Conservation (phyloP, 345 rosid genomes). For the Syzygium oleosum region DNA sequence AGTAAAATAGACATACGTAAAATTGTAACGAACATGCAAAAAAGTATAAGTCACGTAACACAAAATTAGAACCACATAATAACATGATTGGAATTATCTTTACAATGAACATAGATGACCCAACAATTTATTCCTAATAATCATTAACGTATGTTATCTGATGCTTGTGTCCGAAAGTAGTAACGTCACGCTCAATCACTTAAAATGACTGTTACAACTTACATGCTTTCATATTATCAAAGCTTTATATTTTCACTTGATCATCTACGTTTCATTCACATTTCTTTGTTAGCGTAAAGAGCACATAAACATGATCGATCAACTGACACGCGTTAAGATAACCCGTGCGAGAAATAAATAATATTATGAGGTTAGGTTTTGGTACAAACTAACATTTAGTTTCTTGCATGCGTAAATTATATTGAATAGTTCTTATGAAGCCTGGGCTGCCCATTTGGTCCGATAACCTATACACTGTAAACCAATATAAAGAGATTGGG, state of each 20-base stretch:
- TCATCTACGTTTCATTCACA: too few relatives aligned
- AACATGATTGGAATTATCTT: background rate
- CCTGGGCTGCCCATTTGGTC: background rate
- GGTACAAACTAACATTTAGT: background rate
- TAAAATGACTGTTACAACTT: background rate
- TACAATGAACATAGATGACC: background rate
- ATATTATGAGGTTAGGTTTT: background rate
- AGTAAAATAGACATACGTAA: background rate
- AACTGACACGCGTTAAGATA: background rate
- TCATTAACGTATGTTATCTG: background rate
- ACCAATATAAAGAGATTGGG: background rate
- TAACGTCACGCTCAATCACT: background rate
- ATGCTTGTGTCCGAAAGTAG: background rate
- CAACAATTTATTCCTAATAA: background rate
- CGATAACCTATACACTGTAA: background rate
- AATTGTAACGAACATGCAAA: background rate
- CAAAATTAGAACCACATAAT: background rate
- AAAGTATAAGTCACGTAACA: background rate
- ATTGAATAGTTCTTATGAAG: background rate
- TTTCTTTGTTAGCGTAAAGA: background rate
- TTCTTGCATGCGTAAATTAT: background rate
- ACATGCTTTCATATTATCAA: background rate
- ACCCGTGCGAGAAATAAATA: accelerated
- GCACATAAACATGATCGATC: background rate
- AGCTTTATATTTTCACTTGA: background rate